phyloP scores from a whole-genome alignment of 208 protist genomes.

The Trichomonas tenax region DNA sequence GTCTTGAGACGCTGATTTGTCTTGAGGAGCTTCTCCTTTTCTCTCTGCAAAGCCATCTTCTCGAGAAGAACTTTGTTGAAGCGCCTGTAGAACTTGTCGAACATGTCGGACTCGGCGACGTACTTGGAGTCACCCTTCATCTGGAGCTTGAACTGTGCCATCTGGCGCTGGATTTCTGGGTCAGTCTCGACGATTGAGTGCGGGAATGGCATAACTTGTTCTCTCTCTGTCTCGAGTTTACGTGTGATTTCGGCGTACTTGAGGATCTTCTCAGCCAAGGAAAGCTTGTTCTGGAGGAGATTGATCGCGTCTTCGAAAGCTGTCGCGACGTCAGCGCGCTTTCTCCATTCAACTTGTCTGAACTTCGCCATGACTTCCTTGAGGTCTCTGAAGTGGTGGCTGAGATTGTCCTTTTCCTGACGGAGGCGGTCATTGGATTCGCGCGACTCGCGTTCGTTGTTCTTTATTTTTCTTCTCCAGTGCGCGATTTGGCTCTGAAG shows the following conservation, averaged over 20 bases:
- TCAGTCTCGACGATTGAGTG: background rate
- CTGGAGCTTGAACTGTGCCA: background rate
- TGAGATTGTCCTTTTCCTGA: background rate
- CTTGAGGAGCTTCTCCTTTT: background rate
- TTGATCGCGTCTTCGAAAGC: background rate
- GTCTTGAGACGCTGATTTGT: background rate
- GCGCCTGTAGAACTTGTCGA: background rate
- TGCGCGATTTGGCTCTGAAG: background rate
- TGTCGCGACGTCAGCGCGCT: background rate
- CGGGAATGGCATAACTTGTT: background rate
- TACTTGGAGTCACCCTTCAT: slow-evolving; percentile 14
- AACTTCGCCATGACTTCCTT: background rate
- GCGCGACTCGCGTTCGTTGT: background rate
- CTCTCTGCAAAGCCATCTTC: background rate
- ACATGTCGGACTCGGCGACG: background rate
- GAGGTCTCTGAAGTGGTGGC: background rate
- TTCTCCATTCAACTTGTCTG: background rate
- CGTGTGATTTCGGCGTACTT: slow-evolving; percentile 5
- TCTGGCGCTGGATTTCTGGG: background rate
- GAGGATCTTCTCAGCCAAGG: background rate
- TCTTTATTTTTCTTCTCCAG: background rate
- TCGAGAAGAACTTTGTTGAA: background rate
- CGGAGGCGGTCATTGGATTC: background rate
- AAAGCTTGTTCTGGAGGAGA: background rate
- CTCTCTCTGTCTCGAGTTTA: background rate